Base-by-base conservation (phyloP, 768 basidiomycete genomes). In the Tylopilus rubrobrunneus region DNA sequence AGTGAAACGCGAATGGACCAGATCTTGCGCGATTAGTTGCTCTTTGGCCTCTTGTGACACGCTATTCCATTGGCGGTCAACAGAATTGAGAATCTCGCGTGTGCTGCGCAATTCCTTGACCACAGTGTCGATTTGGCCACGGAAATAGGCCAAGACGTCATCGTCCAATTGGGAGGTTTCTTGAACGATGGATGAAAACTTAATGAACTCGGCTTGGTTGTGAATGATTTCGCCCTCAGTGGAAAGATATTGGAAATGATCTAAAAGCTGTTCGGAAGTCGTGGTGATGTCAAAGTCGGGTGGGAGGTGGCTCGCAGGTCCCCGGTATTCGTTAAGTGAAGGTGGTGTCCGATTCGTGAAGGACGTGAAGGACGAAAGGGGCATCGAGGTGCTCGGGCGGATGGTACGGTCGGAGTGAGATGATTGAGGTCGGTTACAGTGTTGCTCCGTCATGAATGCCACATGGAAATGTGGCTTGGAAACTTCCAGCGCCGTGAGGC, bases 401-500 rank as follows among this genome's bases (percentile, higher is more conserved):
- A 84, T 75, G 12, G 85, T 85, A 47, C 74, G 76, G 54, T 73
- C 75, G 9, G 83, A 86, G 31, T 81, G 67, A 27, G 79, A 77
- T 8, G 83, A 85, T 34, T 69, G 71, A 8, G 80, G 72, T 17
- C 82, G 78, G 17, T 73, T 57, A 36, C 65, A 67, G 45, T 79
- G 78, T 6, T 71, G 68, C 23, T 79, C 76, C n/a, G 73, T 62
- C 37, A 78, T 80, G 64, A 89, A 89, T 2, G 79, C 82, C 17
- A 63, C 61, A n/a, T 80, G 78, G 55, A 86, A 85, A 56, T 87
- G 82, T 10, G 84, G 80, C 66, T 81, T 82, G 25, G 81, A 82
- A 8, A 89, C 81, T 54, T 89, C 85, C 34, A 82, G 60, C 15
- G 88, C 78, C 8, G 86, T 89, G 33, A 89, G 70, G 47, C 67